Conservation (phyloP, 768 basidiomycete genomes). For the Calocera viscosa region DNA sequence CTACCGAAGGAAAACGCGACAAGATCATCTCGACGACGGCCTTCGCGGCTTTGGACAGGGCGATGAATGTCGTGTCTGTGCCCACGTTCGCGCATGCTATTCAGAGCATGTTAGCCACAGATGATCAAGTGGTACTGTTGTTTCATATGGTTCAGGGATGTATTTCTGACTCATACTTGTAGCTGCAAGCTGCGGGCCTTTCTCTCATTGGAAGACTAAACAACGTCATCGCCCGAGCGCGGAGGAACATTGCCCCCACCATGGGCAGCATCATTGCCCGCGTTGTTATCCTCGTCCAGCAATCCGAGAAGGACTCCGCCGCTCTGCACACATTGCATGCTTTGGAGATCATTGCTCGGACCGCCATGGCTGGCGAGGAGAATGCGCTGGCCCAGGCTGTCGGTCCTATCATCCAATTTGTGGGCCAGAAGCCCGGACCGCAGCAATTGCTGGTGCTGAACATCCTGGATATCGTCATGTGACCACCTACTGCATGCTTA, state of each 20-base stretch:
- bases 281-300: slow-evolving; percentile 37
- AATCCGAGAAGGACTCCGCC: slow-evolving; percentile 31
- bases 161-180: neutral
- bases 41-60: slow-evolving; percentile 39
- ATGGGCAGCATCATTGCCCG: slow-evolving; percentile 43
- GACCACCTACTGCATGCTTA: slow-evolving; percentile 21
- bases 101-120: slow-evolving; percentile 42
- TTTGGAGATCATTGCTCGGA: slow-evolving; percentile 45
- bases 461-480: slow-evolving; percentile 51
- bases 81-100: slow-evolving; percentile 52
- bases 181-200: slow-evolving; percentile 60
- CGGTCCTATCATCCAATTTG: slow-evolving; percentile 40
- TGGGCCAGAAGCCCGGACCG: slow-evolving; percentile 32
- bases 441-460: slow-evolving; percentile 36
- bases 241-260: slow-evolving; percentile 38
- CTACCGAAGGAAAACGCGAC: neutral
- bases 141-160: no score
- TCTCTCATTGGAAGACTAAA: slow-evolving; percentile 57
- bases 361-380: slow-evolving; percentile 56
- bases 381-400: slow-evolving; percentile 44
- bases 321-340: slow-evolving; percentile 43
- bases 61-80: slow-evolving; percentile 55
- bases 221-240: slow-evolving; percentile 42
- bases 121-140: slow-evolving; percentile 39
- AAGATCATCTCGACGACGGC: slow-evolving; percentile 23